Base-by-base conservation (phyloP, 331 rosid genomes). In the Malus hybrid region DNA sequence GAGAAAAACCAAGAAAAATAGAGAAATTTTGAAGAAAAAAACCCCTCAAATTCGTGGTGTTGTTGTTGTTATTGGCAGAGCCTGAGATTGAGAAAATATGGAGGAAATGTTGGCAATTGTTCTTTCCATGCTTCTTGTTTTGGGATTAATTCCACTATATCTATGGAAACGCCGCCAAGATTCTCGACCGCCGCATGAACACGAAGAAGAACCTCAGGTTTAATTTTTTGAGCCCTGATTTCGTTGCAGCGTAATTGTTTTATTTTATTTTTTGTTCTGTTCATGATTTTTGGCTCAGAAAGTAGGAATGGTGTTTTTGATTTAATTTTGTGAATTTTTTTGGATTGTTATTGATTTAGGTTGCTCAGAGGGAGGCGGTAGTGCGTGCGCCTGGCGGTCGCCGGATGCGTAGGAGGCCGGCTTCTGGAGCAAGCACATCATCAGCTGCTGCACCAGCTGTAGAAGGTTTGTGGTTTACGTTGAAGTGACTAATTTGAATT, bases 361-460 rank as follows among this genome's bases (percentile, higher is more conserved):
- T 87, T 80, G 93, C 87, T 24, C 84, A 20, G 77, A 77, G 92
- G 74, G 97, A 92, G 79, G 78, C 89, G 29, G 99, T 81, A 33
- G 93, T 84, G 6, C 97, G 96, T 15, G 90, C 96, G 52, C 66
- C 96, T 71, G 96, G 82, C 60, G 66, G 87, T 79, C 90, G 92
- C 28, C 95, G 97, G 52, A 94, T 94, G 99, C 95, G 99, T 52
- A 88, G 99, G 81, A 79, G 99, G 75, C 88, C 87, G 0, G 93
- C 91, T 74, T 81, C 96, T 30, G 96, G 91, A 80, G 96, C 99
- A 63, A 89, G 97, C 81, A 72, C 97, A 32, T 94, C 96, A 2
- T 81, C 97, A 10, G 90, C 88, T 50, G 77, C 89, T 2, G 84
- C 89, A 58, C 73, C 83, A 16, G n/a, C 75, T n/a, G 80, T 66